Evolutionary conservation across 2,329 filamentous ascomycete genomes (phyloP), one percentile per base, ranked within the genome.

Genomic region (Xylariaceae sp.): DNA sequence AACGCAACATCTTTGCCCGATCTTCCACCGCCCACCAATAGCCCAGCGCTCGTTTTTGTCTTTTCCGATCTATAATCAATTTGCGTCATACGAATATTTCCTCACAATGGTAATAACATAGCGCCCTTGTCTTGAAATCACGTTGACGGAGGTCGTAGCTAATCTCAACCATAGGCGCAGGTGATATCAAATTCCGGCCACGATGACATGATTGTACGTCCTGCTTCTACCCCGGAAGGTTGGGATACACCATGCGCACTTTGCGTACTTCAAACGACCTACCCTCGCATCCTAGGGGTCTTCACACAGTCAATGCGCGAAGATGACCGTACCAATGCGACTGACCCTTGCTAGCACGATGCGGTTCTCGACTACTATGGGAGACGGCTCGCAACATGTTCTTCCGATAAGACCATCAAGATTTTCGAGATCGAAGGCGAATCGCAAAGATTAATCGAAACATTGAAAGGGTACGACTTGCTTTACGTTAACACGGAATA

Each of bases 201-300:
- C 80, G 93, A 97, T 88, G 93, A 97, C 74, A 97, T 97, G 93
- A 97, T 99, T 83, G 93, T 97, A 92, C 70, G 90, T 85, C 64
- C 27, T 13, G 32, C 36, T 37, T 47, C 21, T 44, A 9, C 30
- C 30, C 27, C 27, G 54, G 45, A 10, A 26, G 33, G 46, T n/a
- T 29, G 27, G 24, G 11, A 27, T 18, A 16, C 8, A 9, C 37
- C 15, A 20, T 36, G 13, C 30, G n/a, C 32, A 39, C 18, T 9
- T 30, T 11, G 9, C 46, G 11, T n/a, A 33, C 35, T 39, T 18
- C 16, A 8, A 20, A 4, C 42, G 46, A 55, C 21, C 26, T 50
- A 41, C 16, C 51, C 55, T 36, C 39, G 11, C 26, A 18, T n/a
- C 10, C 16, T 21, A 18, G 9, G 7, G 6, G 3, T 15, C 20